Evolutionary conservation across 2,329 filamentous ascomycete species (phyloP).

Genomic region (Cercospora janseana): DNA sequence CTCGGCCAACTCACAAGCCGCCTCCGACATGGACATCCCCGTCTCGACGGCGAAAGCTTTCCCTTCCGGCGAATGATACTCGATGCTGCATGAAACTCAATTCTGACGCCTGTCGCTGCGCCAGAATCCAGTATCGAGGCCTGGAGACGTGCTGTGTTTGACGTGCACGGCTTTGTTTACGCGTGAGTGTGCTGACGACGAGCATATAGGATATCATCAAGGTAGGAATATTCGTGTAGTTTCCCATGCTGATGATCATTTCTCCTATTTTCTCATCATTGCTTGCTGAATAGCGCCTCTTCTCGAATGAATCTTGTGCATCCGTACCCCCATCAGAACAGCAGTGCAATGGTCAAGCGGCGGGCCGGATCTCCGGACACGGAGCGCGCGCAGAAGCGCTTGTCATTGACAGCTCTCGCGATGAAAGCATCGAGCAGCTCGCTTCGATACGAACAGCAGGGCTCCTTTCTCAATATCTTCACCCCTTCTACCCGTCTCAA

Average conservation of each 20-base stretch:
- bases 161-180: conserved; percentile 10
- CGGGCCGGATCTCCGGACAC: conserved; percentile 8
- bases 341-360: conserved; percentile 17
- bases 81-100: not conserved
- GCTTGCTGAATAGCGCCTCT: too few species aligned
- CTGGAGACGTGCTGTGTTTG: not conserved
- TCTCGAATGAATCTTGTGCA: too few species aligned
- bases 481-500: conserved; percentile 16
- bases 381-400: conserved; percentile 16
- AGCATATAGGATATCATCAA: too few species aligned
- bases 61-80: conserved; percentile 1
- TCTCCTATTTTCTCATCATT: not conserved
- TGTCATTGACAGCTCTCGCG: conserved; percentile 20
- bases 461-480: conserved; percentile 20
- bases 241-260: not conserved
- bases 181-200: conserved; percentile 3
- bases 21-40: conserved; percentile 12
- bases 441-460: conserved; percentile 20
- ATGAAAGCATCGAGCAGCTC: conserved; percentile 19
- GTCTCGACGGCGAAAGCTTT: not conserved
- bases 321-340: not conserved
- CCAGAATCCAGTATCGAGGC: not conserved
- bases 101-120: not conserved
- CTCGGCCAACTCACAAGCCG: not conserved
- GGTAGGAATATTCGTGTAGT: too few species aligned